Conservation (phyloP, 23 red algal species). For the Gracilaria domingensis region DNA sequence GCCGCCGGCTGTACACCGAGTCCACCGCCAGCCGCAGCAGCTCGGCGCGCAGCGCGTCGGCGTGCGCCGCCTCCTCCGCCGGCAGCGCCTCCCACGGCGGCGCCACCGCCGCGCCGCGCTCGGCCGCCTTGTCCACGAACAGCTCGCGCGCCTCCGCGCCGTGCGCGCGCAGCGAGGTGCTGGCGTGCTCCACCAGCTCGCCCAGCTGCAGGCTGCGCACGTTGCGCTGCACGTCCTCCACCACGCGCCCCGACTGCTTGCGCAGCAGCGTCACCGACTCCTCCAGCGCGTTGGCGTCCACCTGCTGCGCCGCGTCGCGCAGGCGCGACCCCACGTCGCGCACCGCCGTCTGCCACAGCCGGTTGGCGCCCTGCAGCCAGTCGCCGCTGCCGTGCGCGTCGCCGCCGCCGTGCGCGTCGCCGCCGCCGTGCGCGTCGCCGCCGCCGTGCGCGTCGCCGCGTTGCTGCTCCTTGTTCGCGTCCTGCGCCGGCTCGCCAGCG, state of each 20-base stretch:
- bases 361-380: constrained; percentile 18
- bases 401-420: too few species aligned
- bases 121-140: constrained; percentile 25
- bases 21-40: constrained; percentile 42
- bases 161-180: neutral
- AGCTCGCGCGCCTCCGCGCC: constrained; percentile 23
- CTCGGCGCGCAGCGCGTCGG: constrained; percentile 24
- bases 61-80: constrained; percentile 1
- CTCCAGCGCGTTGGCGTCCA: neutral
- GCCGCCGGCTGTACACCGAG: constrained; percentile 34
- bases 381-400: neutral
- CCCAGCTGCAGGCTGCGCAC: constrained; percentile 7
- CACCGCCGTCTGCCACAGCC: constrained; percentile 18
- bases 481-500: too few species aligned
- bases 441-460: too few species aligned
- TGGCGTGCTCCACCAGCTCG: constrained; percentile 20
- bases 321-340: constrained; percentile 22
- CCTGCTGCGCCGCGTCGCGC: constrained; percentile 17
- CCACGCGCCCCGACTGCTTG: constrained; percentile 5
- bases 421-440: too few species aligned
- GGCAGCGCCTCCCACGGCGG: constrained; percentile 17
- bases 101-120: neutral
- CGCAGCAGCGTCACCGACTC: constrained; percentile 7
- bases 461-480: too few species aligned
- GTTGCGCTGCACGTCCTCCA: constrained; percentile 24